These are phyloP conservation scores for Claviceps arundinis DNA, from an alignment of 2,329 filamentous ascomycete genomes.

Conservation along the genomic window DNA sequence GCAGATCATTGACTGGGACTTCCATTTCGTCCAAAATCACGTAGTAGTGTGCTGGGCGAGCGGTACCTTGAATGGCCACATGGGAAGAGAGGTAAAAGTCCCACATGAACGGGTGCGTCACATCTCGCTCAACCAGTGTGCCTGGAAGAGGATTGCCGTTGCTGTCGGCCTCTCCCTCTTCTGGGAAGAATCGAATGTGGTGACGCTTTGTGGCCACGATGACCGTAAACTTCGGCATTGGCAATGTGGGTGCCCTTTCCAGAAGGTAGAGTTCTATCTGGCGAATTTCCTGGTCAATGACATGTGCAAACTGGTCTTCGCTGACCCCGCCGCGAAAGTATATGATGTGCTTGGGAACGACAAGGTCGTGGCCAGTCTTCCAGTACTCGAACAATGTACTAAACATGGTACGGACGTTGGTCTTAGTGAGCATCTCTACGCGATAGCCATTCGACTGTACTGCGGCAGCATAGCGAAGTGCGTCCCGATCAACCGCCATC, in stretches of 20 bases:
- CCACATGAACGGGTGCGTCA: conserved; percentile 79
- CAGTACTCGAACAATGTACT: conserved; percentile 49
- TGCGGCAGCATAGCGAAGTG: conserved; percentile 63
- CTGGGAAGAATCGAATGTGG: conserved; percentile 84
- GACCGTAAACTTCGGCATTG: conserved; percentile 57
- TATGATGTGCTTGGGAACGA: conserved; percentile 55
- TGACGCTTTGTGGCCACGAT: conserved; percentile 88
- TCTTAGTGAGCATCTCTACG: conserved; percentile 59
- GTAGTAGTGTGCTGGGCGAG: conserved; percentile 84
- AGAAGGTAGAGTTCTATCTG: conserved; percentile 52
- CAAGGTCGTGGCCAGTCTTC: conserved; percentile 34
- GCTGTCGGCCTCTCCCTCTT: conserved; percentile 44
- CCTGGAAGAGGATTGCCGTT: conserved; percentile 78
- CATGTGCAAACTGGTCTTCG: conserved; percentile 70
- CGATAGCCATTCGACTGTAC: conserved; percentile 75
- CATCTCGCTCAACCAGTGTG: conserved; percentile 73
- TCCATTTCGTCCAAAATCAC: conserved; percentile 72
- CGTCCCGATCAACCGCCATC: conserved; percentile 59
- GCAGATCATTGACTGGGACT: conserved; percentile 54
- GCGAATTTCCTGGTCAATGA: conserved; percentile 64
- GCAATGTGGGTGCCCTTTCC: conserved; percentile 17
- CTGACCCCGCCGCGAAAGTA: conserved; percentile 91
- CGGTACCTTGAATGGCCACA: conserved; percentile 80
- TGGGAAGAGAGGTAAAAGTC: conserved; percentile 63
- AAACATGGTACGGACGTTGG: conserved; percentile 55